Conservation (phyloP, 768 basidiomycete species). For the Pleurotus giganteus region DNA sequence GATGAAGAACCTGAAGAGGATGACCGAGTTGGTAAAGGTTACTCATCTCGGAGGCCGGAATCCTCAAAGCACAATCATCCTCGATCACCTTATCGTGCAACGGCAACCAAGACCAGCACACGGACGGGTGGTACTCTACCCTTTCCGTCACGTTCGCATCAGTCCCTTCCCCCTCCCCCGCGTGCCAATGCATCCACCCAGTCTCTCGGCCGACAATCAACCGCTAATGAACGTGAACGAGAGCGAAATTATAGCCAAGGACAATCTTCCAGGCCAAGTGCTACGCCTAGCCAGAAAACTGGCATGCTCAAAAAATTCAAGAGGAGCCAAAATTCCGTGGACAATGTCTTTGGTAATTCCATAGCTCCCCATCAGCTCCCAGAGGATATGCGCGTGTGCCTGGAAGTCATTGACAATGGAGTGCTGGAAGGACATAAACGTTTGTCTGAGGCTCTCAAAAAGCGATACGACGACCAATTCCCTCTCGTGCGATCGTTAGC, state of each 20-base stretch:
- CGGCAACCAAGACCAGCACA: conserved; percentile 38
- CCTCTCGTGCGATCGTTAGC: conserved; percentile 90
- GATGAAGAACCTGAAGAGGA: conserved; percentile 69
- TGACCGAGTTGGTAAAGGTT: conserved; percentile 49
- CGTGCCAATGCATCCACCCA: conserved; percentile 64
- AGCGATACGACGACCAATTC: conserved; percentile 94
- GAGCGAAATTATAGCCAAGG: conserved; percentile 52
- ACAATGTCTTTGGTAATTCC: conserved; percentile 47
- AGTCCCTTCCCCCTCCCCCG: conserved; percentile 68
- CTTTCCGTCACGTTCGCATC: conserved; percentile 79
- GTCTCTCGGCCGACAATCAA: conserved; percentile 71
- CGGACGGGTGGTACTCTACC: conserved; percentile 52
- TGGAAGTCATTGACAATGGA: conserved; percentile 84
- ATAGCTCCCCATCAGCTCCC: conserved; percentile 81
- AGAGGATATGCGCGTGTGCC: conserved; percentile 79
- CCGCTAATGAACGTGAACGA: conserved; percentile 45
- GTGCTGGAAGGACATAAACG: conserved; percentile 88
- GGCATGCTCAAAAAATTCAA: conserved; percentile 68
- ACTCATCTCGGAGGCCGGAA: conserved; percentile 30
- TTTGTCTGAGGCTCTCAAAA: conserved; percentile 80
- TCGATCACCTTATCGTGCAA: conserved; percentile 71
- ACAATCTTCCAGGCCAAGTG: conserved; percentile 33
- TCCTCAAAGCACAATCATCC: conserved; percentile 64
- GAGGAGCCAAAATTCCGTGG: conserved; percentile 56
- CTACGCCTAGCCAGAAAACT: conserved; percentile 25